Evolutionary conservation across 106 monocot species (phyloP).

Genomic region (Posidonia australis): DNA sequence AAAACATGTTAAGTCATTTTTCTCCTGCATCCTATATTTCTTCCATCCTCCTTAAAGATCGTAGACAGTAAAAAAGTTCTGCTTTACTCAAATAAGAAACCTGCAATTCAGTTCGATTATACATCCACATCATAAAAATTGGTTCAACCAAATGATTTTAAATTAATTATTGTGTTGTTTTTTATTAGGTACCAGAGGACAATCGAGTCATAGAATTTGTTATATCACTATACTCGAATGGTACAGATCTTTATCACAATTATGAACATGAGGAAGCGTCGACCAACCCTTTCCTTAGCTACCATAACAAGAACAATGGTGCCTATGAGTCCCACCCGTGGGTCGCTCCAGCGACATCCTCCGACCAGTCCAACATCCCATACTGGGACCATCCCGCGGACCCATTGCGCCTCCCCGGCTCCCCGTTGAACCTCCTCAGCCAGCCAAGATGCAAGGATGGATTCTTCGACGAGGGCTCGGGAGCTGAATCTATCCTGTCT

Average conservation of each 20-base stretch:
- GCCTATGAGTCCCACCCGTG: background rate
- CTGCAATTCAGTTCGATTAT: too few species aligned
- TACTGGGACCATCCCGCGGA: constrained; percentile 24
- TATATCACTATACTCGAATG: constrained; percentile 11
- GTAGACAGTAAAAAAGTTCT: too few species aligned
- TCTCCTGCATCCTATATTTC: too few species aligned
- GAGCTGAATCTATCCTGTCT: constrained; percentile 8
- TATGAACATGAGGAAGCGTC: background rate
- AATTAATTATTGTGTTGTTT: too few species aligned
- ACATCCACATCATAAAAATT: too few species aligned
- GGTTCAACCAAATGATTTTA: too few species aligned
- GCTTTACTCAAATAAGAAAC: too few species aligned
- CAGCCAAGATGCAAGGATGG: background rate
- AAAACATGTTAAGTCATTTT: constrained; percentile 40
- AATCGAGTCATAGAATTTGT: constrained; percentile 37
- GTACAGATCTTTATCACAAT: too few species aligned
- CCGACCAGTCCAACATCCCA: constrained; percentile 5
- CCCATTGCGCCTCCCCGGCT: constrained; percentile 7
- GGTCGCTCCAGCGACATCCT: constrained; percentile 3
- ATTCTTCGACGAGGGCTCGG: constrained; percentile 16
- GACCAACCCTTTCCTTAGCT: background rate
- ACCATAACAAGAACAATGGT: background rate
- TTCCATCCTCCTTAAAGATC: too few species aligned
- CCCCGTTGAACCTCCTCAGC: constrained; percentile 30
- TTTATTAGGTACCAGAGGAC: constrained; percentile 56